Evolutionary conservation across 2,329 filamentous ascomycete genomes (phyloP), one percentile per base, ranked within the genome.

Genomic region (Penicillium olsonii): DNA sequence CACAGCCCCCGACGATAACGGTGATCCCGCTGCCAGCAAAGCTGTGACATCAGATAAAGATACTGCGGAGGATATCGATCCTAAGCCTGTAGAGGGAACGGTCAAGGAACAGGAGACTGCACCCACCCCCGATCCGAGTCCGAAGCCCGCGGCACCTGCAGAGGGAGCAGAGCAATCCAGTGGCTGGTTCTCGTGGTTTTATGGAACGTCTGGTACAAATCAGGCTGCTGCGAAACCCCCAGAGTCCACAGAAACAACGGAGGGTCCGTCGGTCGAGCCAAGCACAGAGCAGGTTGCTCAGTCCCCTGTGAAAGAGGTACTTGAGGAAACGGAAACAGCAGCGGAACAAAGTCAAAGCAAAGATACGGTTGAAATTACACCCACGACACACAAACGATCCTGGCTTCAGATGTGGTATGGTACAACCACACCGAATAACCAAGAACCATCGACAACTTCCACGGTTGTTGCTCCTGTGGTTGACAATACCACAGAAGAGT

Each of bases 401-500:
- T 76, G 72, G 74, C 63, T 75, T 48, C 72, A 75, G 50, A 72
- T 76, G 67, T 75, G 69, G 73, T 67, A 68, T 50, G 67, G 68
- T 37, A 56, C 61, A 11, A 55, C 56, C 19, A 53, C 62, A 19
- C 43, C 60, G 19, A 54, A 45, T 20, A 67, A 65, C 40, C 49
- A 57, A 26, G 50, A 53, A 45, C 35, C 57, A 43, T 40, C 46
- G 38, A 46, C 58, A 37, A 53, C 59, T 17, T 37, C 53, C 12
- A 40, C 46, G 17, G 48, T 48, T 10, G 18, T 52, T 10, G 20
- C 44, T 26, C 37, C 52, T 8, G 42, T 52, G 38, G 42, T 52
- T 31, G 18, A 58, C 6, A 35, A 59, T 31, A 38, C 43, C 14
- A 31, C 48, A 33, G 24, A 51, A 14, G 35, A 27, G 22, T 20